phyloP scores from a whole-genome alignment of 805 yeast genomes.

The Schizosaccharomyces osmophilus region DNA sequence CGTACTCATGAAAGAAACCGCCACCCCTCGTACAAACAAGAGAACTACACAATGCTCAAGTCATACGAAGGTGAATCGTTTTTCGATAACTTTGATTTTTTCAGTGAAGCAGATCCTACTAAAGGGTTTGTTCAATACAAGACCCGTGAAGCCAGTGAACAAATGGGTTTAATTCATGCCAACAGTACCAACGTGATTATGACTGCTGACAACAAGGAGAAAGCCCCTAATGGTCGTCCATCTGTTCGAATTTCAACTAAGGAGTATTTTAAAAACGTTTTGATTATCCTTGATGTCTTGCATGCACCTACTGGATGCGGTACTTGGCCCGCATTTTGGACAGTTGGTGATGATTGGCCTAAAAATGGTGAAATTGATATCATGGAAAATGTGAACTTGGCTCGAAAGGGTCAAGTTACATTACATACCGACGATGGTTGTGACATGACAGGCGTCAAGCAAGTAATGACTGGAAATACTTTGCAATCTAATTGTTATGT shows the following conservation, averaged over 20 bases:
- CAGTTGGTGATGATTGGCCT: conserved; percentile 1
- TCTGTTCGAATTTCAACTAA: neutral
- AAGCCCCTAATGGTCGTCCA: neutral
- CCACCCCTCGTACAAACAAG: neutral
- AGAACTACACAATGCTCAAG: neutral
- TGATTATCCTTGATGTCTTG: neutral
- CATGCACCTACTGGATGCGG: conserved; percentile 3
- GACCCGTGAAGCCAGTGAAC: neutral
- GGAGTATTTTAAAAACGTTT: neutral
- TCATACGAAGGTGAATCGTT: neutral
- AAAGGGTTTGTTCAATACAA: conserved; percentile 1
- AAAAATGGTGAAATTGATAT: conserved; percentile 2
- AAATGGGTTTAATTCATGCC: neutral
- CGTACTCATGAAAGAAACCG: neutral
- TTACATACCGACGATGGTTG: conserved; percentile 2
- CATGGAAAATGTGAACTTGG: conserved; percentile 1
- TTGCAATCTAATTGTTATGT: neutral
- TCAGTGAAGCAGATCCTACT: conserved; percentile 1
- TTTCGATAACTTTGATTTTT: neutral
- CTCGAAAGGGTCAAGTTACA: neutral
- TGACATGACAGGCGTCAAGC: neutral
- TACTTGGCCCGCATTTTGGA: conserved; percentile 4
- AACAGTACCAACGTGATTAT: neutral
- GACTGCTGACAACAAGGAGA: neutral
- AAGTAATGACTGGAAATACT: neutral